Conservation (phyloP, 805 yeast genomes). For the Lachancea waltii region DNA sequence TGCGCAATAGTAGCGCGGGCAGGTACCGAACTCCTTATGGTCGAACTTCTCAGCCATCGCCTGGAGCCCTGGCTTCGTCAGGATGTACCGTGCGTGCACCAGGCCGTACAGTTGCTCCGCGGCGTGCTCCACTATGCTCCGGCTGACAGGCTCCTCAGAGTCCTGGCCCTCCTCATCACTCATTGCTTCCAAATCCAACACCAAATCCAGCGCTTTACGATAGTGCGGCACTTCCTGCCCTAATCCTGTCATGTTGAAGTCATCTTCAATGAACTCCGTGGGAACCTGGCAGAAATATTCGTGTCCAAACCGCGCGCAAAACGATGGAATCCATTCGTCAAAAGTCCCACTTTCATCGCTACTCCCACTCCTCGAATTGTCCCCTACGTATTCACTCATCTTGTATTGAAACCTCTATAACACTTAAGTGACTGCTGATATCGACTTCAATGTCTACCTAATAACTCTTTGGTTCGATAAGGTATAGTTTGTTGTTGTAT, state of each 20-base stretch:
- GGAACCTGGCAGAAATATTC: constrained; percentile 90
- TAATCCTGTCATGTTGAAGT: constrained; percentile 89
- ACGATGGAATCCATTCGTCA: constrained; percentile 78
- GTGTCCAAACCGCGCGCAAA: constrained; percentile 72
- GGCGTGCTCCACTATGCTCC: constrained; percentile 71
- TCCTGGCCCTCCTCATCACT: constrained; percentile 34
- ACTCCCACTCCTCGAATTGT: constrained; percentile 8
- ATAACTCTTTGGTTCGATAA: too few relatives aligned
- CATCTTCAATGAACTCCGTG: constrained; percentile 92
- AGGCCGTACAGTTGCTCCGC: constrained; percentile 92
- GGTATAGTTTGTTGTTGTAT: too few relatives aligned
- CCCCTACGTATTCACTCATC: constrained; percentile 7
- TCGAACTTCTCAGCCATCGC: constrained; percentile 93
- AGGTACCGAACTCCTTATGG: constrained; percentile 79
- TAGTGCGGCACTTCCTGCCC: constrained; percentile 82
- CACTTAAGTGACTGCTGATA: too few relatives aligned
- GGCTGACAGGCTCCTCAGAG: constrained; percentile 38
- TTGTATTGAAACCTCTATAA: too few relatives aligned
- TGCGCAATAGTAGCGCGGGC: constrained; percentile 86
- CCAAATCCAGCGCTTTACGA: constrained; percentile 84
- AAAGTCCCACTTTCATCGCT: constrained; percentile 25
- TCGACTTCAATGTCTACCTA: too few relatives aligned
- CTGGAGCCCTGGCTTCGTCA: constrained; percentile 83
- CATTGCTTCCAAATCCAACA: constrained; percentile 67
- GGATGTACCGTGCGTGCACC: constrained; percentile 86